Base-by-base conservation (phyloP, 2,329 filamentous ascomycete species). In the Claviceps pazoutovae region DNA sequence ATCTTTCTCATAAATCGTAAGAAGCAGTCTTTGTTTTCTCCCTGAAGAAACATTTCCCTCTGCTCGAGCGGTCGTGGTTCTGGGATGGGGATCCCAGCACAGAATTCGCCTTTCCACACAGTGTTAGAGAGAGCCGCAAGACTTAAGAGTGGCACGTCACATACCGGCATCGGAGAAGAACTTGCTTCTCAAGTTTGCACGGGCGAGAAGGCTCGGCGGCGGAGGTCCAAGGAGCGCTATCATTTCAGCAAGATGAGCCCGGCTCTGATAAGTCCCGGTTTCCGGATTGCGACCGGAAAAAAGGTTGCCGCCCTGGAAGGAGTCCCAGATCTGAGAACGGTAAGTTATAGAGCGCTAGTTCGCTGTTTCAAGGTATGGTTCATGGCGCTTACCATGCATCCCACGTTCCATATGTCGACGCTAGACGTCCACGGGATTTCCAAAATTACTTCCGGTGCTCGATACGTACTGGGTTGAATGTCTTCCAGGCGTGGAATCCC, bases 361-460 rank as follows among this genome's bases (percentile, higher is more conserved):
- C 6, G 17, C 8, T 14, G 1, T n/a, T 39, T n/a, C 37, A 39
- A 39, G 37, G 37, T 14, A 39, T 39, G 14, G 37, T 3, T 9
- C 26, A 30, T 30, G 37, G 37, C 13, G 14, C 53, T 48, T 63
- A 75, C 72, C 74, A 77, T 68, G 51, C 69, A 72, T 8, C 73
- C 74, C 3, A 67, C 64, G 52, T 73, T 75, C 74, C 74, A 79
- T 50, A 79, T 71, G 60, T 79, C 74, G 14, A 74, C 63, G 17
- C 66, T 62, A 49, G 70, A 73, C 0, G 62, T 62, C 74, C 74
- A 78, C 1, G 68, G 66, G 3, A 57, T 62, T 57, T 65, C 57
- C 0, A 78, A 52, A 5, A 77, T 74, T 8, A 77, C 72, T 54
- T 79, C 70, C 0, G 69, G 69, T 1, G 67, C 62, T 46, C 71